phyloP scores from a whole-genome alignment of 2,329 filamentous ascomycete species.

The Alternaria hordeiaustralica region DNA sequence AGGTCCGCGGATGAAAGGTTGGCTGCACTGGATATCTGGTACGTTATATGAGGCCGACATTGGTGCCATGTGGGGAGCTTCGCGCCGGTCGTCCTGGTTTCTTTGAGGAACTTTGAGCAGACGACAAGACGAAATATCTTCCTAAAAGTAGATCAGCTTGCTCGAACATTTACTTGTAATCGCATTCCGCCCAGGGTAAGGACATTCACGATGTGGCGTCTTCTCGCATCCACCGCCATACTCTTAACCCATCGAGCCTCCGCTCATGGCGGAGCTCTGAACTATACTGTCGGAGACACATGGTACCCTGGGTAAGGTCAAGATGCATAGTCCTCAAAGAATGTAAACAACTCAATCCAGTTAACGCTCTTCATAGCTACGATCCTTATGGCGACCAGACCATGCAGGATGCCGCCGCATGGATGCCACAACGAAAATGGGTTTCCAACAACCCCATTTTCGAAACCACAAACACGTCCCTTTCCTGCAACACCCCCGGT shows the following conservation, averaged over 20 bases:
- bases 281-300: conserved; percentile 40
- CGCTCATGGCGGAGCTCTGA: conserved; percentile 36
- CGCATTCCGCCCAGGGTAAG: not conserved
- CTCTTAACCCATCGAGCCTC: conserved; percentile 18
- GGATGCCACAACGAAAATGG: conserved; percentile 41
- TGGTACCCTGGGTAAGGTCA: conserved; percentile 39
- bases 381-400: conserved; percentile 29
- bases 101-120: not conserved
- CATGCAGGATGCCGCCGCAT: conserved; percentile 28
- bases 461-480: conserved; percentile 25
- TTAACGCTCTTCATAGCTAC: conserved; percentile 25
- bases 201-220: conserved; percentile 17
- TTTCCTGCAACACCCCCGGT: conserved; percentile 40
- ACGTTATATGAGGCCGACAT: not conserved
- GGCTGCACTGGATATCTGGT: not conserved
- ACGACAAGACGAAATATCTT: not conserved
- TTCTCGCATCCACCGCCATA: conserved; percentile 6
- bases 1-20: not conserved
- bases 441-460: conserved; percentile 38
- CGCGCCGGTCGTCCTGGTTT: not conserved
- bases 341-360: not conserved
- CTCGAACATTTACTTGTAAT: not conserved
- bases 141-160: not conserved
- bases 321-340: not conserved
- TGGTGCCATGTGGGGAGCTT: not conserved